phyloP scores from a whole-genome alignment of 805 yeast species.

The Yamadazyma tumulicola region DNA sequence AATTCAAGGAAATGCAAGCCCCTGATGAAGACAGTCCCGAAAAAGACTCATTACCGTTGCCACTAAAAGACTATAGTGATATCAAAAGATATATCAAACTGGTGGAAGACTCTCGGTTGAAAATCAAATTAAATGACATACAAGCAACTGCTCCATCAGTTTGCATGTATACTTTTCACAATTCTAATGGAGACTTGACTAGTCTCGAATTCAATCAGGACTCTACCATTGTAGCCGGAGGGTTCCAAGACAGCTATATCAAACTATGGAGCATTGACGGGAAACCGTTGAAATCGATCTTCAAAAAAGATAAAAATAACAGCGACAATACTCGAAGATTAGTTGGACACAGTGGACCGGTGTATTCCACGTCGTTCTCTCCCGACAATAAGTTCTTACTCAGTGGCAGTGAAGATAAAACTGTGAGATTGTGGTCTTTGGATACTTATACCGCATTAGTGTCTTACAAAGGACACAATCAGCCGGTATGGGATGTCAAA shows the following conservation, averaged over 20 bases:
- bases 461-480: slow-evolving; percentile 92
- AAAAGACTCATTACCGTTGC: slow-evolving; percentile 76
- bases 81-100: slow-evolving; percentile 72
- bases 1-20: slow-evolving; percentile 44
- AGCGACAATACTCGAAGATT: slow-evolving; percentile 51
- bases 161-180: slow-evolving; percentile 97
- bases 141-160: slow-evolving; percentile 90
- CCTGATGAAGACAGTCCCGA: slow-evolving; percentile 65
- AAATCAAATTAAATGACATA: slow-evolving; percentile 54
- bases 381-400: slow-evolving; percentile 84
- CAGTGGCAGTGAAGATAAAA: slow-evolving; percentile 86
- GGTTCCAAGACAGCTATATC: slow-evolving; percentile 88
- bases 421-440: slow-evolving; percentile 89
- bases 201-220: slow-evolving; percentile 84
- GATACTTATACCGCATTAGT: slow-evolving; percentile 89
- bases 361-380: slow-evolving; percentile 83
- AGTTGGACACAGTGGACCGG: slow-evolving; percentile 93
- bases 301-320: slow-evolving; percentile 53
- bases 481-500: slow-evolving; percentile 96
- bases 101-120: slow-evolving; percentile 78
- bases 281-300: slow-evolving; percentile 63
- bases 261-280: slow-evolving; percentile 95
- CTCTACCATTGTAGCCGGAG: slow-evolving; percentile 84
- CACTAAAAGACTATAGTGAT: slow-evolving; percentile 76
- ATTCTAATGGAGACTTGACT: slow-evolving; percentile 86